A percentile compares a stretch with the other conserved stretches of the same genome.
Evolutionary conservation across 192 early-diverging fungal genomes (phyloP).

Genomic region (Globomyces pollinis-pini): DNA sequence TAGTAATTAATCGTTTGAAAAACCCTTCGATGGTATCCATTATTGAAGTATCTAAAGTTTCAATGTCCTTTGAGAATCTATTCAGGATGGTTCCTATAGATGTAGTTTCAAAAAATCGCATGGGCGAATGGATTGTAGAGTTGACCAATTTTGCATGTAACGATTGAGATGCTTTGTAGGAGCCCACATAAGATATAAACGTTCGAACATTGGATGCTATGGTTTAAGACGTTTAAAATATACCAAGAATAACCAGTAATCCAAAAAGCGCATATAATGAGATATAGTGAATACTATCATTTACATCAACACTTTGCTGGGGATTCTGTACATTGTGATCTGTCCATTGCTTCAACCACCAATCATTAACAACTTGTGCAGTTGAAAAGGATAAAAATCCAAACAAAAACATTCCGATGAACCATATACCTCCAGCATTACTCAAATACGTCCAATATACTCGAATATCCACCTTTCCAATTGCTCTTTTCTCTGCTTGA

Average conservation of each 20-base stretch:
- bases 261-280: slow-evolving; percentile 7
- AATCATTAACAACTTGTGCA: slow-evolving; percentile 24
- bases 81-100: slow-evolving; percentile 27
- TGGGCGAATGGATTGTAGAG: slow-evolving; percentile 33
- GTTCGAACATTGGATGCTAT: background rate
- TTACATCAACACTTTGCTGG: background rate
- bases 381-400: slow-evolving; percentile 13
- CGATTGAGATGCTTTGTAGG: slow-evolving; percentile 1
- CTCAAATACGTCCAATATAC: slow-evolving; percentile 35
- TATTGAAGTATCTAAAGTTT: slow-evolving; percentile 43
- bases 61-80: slow-evolving; percentile 26
- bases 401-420: slow-evolving; percentile 16
- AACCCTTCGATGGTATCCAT: slow-evolving; percentile 45
- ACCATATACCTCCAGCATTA: slow-evolving; percentile 40
- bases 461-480: slow-evolving; percentile 29
- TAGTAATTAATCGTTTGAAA: slow-evolving; percentile 34
- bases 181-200: background rate
- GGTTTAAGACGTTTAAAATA: too few species aligned
- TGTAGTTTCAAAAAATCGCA: slow-evolving; percentile 52
- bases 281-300: background rate
- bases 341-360: slow-evolving; percentile 37
- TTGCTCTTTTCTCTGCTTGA: slow-evolving; percentile 27
- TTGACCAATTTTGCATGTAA: slow-evolving; percentile 5
- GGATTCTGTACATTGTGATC: slow-evolving; percentile 22
- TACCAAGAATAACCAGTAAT: background rate